Percentiles rank a stretch among this genome's conserved stretches.
Conservation (phyloP, 768 basidiomycete species). For the Tricholoma saponaceum region DNA sequence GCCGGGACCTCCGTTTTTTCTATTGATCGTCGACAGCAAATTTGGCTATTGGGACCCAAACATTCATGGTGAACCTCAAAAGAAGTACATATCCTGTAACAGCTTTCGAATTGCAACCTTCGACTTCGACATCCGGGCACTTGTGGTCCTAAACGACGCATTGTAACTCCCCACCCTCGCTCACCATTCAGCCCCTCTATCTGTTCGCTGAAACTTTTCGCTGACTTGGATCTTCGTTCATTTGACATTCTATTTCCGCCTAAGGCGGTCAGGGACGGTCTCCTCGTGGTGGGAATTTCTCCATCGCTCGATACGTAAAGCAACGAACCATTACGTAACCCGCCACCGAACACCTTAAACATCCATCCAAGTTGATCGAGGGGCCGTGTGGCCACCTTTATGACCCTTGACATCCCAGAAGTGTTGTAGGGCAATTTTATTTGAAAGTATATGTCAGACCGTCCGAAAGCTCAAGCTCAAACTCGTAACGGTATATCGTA, state of each 20-base stretch:
- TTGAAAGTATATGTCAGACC: not conserved
- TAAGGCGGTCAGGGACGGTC: not conserved
- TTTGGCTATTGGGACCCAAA: not conserved
- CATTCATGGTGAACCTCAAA: not conserved
- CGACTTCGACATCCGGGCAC: not conserved
- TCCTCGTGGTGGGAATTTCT: conserved; percentile 2
- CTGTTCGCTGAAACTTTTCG: not conserved
- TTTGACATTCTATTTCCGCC: not conserved
- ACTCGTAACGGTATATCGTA: not conserved
- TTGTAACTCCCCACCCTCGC: not conserved
- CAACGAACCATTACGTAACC: conserved; percentile 4
- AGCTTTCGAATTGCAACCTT: not conserved
- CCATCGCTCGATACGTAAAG: conserved; percentile 2
- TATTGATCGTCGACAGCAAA: not conserved
- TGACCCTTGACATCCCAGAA: conserved; percentile 1
- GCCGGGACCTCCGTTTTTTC: not conserved
- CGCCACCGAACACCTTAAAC: not conserved
- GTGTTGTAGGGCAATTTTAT: not conserved
- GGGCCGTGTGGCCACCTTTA: conserved; percentile 3
- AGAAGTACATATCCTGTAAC: not conserved
- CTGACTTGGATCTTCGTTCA: not conserved
- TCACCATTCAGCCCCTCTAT: not conserved
- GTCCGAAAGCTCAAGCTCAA: not conserved
- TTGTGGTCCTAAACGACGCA: not conserved
- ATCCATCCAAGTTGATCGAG: conserved; percentile 5